These are phyloP conservation scores for Colletotrichum salicis DNA, from an alignment of 2,329 filamentous ascomycete species.

Conservation along the genomic window DNA sequence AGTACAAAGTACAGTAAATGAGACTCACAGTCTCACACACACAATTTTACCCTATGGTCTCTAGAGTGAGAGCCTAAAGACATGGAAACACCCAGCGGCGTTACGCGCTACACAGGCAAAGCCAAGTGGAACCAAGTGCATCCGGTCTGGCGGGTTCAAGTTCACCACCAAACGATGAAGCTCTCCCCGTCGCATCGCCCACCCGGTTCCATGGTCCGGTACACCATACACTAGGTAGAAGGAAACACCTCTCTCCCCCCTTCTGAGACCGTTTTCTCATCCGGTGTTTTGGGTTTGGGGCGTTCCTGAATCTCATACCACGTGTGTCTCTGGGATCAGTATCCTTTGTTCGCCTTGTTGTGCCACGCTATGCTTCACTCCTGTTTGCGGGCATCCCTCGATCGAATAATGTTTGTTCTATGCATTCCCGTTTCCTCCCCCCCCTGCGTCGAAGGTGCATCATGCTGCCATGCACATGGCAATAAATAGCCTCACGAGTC, in stretches of 20 bases:
- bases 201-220: background rate
- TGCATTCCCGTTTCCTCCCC: background rate
- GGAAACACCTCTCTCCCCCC: background rate
- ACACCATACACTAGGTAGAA: background rate
- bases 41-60: too few species aligned
- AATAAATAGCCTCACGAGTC: background rate
- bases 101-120: background rate
- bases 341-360: background rate
- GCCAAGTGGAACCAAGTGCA: background rate
- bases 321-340: conserved; percentile 17
- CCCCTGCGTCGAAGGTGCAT: conserved; percentile 11
- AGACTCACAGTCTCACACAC: too few species aligned
- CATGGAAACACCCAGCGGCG: background rate
- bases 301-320: conserved; percentile 11
- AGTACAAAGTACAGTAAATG: too few species aligned
- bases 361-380: background rate
- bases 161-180: background rate
- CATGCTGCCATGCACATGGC: background rate
- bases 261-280: conserved; percentile 14
- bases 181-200: conserved; percentile 24
- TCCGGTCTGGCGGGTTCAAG: conserved; percentile 6
- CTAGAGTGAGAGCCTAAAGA: background rate
- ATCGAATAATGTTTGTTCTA: background rate
- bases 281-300: background rate
- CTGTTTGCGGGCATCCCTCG: background rate